Conservation (phyloP, 371 early-diverging fungal genomes). For the Rhizopus microsporus region DNA sequence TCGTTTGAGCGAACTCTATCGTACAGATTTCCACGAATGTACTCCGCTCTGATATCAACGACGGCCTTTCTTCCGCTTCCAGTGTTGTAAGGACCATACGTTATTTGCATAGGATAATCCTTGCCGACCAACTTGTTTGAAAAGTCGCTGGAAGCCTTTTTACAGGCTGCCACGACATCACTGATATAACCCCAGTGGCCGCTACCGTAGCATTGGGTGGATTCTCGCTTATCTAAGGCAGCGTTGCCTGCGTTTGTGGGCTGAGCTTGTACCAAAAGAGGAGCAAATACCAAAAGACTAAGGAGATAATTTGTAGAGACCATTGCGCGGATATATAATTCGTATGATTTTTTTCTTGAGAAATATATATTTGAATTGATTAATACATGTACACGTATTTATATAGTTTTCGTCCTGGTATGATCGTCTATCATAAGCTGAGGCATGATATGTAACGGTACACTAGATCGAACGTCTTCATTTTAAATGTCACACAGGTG, state of each 20-base stretch:
- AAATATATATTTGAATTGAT: too few relatives aligned
- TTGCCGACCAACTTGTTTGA: not conserved
- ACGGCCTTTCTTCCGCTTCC: not conserved
- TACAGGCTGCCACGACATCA: not conserved
- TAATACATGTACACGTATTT: too few relatives aligned
- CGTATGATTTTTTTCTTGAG: too few relatives aligned
- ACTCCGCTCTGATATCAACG: not conserved
- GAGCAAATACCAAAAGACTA: not conserved
- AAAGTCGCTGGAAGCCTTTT: not conserved
- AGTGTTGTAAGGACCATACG: constrained; percentile 1
- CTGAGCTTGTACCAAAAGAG: constrained; percentile 1
- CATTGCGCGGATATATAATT: not conserved
- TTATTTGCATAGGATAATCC: not conserved
- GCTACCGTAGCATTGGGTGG: not conserved
- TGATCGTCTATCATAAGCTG: too few relatives aligned
- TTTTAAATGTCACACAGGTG: too few relatives aligned
- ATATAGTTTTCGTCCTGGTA: too few relatives aligned
- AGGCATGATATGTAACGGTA: too few relatives aligned
- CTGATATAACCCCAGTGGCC: not conserved
- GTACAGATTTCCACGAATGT: not conserved
- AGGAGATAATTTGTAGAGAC: not conserved
- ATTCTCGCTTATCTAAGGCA: not conserved
- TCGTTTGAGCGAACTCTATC: not conserved
- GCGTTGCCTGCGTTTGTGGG: not conserved
- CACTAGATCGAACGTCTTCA: too few relatives aligned